Base-by-base conservation (phyloP, 1,139 yeast species). In the Geotrichum carabidarum region DNA sequence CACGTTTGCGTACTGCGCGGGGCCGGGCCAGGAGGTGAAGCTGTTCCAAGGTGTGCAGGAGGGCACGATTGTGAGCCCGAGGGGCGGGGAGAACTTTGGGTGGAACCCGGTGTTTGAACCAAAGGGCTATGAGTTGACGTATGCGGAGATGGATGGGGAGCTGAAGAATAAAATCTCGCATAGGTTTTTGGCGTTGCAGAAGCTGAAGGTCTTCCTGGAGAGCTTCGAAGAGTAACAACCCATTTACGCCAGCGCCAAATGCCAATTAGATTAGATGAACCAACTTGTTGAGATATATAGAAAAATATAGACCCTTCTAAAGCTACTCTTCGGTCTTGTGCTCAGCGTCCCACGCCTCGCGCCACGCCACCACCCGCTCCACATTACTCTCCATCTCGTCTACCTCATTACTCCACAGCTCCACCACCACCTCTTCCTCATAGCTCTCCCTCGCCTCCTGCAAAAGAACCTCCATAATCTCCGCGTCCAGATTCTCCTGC, bases 81-180 rank as follows among this genome's bases (percentile, higher is more conserved):
- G 95, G 62, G 96, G 98, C 2, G 83, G 87, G 27, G 77, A 82
- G 27, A 79, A 80, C 58, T 94, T 94, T 68, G 99, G 99, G 2
- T 94, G 97, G 96, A 97, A 93, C 71, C 84, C 96, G 6, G 75
- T 88, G 50, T 93, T 93, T 70, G 78, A 84, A 71, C 98, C 99
- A 2, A 72, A 73, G 40, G 95, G 93, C 1, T 65, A 62, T 50
- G 70, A 70, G 17, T 71, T 83, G 67, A 91, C 98, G 37, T 73
- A 86, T 68, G 98, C 98, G n/a, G 97, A 93, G 71, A 82, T 94
- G 93, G 83, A 79, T 55, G 86, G 86, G 65, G 68, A 70, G 4
- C 74, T 78, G 43, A 94, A 94, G 74, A 91, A 93, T 69, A 70
- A 78, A 14, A 86, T 93, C 59, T 85, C 95, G 61, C 99, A 94